These are phyloP conservation scores for Pontederia crassipes DNA, from an alignment of 176 grass and related monocot genomes.

Conservation along the genomic window DNA sequence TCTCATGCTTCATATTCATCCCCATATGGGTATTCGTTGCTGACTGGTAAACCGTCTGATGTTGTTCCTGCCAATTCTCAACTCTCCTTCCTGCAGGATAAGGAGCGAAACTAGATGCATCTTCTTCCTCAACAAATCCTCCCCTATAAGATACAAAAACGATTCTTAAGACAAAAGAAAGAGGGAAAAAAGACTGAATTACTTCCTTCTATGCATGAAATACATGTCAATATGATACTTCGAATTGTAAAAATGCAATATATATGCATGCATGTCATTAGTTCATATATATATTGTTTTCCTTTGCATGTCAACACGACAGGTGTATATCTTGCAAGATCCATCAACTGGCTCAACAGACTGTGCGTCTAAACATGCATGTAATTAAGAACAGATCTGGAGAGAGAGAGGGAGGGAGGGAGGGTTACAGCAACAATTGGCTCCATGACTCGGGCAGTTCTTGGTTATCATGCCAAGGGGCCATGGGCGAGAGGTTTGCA, in stretches of 20 bases:
- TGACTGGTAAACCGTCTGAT: background rate
- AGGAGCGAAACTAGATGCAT: slow-evolving; percentile 25
- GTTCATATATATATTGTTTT: too few relatives aligned
- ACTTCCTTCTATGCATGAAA: too few relatives aligned
- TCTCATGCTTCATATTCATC: slow-evolving; percentile 20
- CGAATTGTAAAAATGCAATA: too few relatives aligned
- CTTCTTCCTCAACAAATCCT: slow-evolving; percentile 32
- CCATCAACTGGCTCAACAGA: background rate
- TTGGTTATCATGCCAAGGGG: slow-evolving; percentile 28
- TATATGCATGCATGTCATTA: too few relatives aligned
- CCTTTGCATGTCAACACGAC: background rate
- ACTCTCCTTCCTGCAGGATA: slow-evolving; percentile 15
- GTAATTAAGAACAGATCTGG: background rate
- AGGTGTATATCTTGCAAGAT: background rate
- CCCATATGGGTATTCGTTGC: slow-evolving; percentile 23
- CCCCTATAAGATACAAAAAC: slow-evolving; percentile 14
- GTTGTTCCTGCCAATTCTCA: slow-evolving; percentile 34
- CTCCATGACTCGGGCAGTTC: slow-evolving; percentile 61
- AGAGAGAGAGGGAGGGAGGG: slow-evolving; percentile 15
- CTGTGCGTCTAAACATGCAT: background rate
- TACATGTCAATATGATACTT: too few relatives aligned
- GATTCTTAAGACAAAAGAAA: background rate
- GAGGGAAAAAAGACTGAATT: background rate
- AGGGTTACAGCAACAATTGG: slow-evolving; percentile 60
- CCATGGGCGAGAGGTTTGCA: background rate